phyloP scores from a whole-genome alignment of 352 stramenopile species.

The Pseudoperonospora humuli region DNA sequence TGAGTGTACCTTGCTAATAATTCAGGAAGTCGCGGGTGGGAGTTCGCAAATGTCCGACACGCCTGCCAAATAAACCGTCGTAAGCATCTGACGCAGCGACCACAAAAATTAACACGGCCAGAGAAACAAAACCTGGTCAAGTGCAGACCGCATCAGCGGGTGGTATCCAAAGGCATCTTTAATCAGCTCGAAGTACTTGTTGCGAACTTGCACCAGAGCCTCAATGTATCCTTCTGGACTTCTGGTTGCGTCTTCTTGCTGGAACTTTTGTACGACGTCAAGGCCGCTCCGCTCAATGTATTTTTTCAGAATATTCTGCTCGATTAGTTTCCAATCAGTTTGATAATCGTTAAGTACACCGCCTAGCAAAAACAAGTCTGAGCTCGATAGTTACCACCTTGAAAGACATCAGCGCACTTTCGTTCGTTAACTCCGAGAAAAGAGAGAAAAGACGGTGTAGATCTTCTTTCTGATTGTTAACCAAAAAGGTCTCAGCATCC shows the following conservation, averaged over 20 bases:
- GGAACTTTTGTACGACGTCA: conserved; percentile 72
- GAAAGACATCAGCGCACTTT: conserved; percentile 71
- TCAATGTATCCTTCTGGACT: conserved; percentile 82
- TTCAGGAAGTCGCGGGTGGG: conserved; percentile 67
- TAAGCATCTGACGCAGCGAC: neutral
- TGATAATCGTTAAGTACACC: conserved; percentile 5
- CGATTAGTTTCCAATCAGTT: conserved; percentile 2
- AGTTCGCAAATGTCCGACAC: conserved; percentile 81
- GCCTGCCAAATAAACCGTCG: conserved; percentile 27
- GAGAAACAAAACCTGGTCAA: conserved; percentile 55
- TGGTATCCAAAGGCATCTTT: conserved; percentile 81
- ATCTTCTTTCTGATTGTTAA: conserved; percentile 72
- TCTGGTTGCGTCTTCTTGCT: conserved; percentile 70
- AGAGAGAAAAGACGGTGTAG: conserved; percentile 71
- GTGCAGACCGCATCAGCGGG: conserved; percentile 69
- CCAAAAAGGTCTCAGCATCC: conserved; percentile 65
- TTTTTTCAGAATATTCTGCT: conserved; percentile 80
- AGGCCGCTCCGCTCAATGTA: conserved; percentile 77
- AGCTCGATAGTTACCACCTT: conserved; percentile 38
- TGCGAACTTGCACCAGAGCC: conserved; percentile 72
- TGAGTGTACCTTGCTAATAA: conserved; percentile 81
- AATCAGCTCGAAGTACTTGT: conserved; percentile 78
- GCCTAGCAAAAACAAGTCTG: neutral
- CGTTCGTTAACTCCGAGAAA: conserved; percentile 75
- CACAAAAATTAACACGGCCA: neutral